Conservation (phyloP, 2,329 filamentous ascomycete genomes). For the Penicillium verrucosum region DNA sequence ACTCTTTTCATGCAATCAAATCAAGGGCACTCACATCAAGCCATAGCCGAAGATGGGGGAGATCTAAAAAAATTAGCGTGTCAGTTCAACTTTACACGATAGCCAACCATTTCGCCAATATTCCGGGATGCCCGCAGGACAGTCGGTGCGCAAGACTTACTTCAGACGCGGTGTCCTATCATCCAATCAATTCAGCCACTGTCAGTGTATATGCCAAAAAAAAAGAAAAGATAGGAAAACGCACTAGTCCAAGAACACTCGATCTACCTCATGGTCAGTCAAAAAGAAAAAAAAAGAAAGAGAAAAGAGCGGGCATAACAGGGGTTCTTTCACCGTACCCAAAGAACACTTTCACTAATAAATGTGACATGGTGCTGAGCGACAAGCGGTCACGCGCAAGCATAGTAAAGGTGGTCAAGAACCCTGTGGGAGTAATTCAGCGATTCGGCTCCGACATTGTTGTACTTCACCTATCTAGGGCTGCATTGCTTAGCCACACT, state of each 20-base stretch:
- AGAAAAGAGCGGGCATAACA: constrained; percentile 14
- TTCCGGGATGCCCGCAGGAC: constrained; percentile 29
- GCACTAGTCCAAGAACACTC: constrained; percentile 58
- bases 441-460: constrained; percentile 4
- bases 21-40: constrained; percentile 35
- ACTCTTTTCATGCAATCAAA: constrained; percentile 15
- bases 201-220: constrained; percentile 22
- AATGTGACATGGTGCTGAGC: constrained; percentile 57
- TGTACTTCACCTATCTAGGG: constrained; percentile 1
- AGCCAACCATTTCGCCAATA: constrained; percentile 38
- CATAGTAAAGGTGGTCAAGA: constrained; percentile 73
- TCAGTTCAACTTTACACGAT: constrained; percentile 36
- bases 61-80: constrained; percentile 38
- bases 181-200: constrained; percentile 43
- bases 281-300: not conserved
- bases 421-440: constrained; percentile 52
- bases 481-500: constrained; percentile 21
- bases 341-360: constrained; percentile 62
- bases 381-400: constrained; percentile 57
- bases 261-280: constrained; percentile 38
- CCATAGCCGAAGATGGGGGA: constrained; percentile 41
- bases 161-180: constrained; percentile 38
- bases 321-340: constrained; percentile 41
- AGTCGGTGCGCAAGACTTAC: constrained; percentile 34
- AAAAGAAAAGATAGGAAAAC: constrained; percentile 28